These are phyloP conservation scores for Vicia faba DNA, from an alignment of 306 rosid species.

Conservation along the genomic window DNA sequence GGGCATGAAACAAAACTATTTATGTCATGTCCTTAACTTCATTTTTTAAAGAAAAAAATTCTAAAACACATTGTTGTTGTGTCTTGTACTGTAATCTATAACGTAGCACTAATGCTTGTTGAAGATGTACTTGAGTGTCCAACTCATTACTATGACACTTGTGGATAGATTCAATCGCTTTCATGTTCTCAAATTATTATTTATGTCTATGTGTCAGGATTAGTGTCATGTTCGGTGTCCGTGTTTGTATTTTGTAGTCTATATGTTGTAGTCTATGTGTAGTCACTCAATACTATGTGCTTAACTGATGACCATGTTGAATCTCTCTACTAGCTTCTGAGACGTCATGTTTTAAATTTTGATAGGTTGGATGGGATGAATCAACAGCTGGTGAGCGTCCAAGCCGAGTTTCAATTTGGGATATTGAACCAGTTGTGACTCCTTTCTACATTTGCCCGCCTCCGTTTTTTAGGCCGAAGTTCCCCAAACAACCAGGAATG, in stretches of 20 bases:
- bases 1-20: not conserved
- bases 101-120: too few species aligned
- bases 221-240: not conserved
- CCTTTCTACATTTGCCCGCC: conserved; percentile 98
- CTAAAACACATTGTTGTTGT: too few species aligned
- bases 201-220: not conserved
- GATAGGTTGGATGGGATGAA: conserved; percentile 99
- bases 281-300: not conserved
- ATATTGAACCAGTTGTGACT: conserved; percentile 91
- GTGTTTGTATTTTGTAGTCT: not conserved
- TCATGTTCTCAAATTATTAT: not conserved
- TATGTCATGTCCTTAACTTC: not conserved
- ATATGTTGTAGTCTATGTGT: conserved; percentile 15
- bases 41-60: not conserved
- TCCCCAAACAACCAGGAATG: conserved; percentile 93
- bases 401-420: conserved; percentile 89
- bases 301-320: too few species aligned
- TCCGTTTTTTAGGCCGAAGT: conserved; percentile 94
- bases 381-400: conserved; percentile 96
- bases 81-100: too few species aligned
- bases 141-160: not conserved
- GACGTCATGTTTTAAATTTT: conserved; percentile 27
- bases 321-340: conserved; percentile 22
- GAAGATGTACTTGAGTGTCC: not conserved
- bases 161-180: not conserved